Evolutionary conservation across 1,139 yeast genomes (phyloP).

Genomic region (Diutina pseudorugosa): DNA sequence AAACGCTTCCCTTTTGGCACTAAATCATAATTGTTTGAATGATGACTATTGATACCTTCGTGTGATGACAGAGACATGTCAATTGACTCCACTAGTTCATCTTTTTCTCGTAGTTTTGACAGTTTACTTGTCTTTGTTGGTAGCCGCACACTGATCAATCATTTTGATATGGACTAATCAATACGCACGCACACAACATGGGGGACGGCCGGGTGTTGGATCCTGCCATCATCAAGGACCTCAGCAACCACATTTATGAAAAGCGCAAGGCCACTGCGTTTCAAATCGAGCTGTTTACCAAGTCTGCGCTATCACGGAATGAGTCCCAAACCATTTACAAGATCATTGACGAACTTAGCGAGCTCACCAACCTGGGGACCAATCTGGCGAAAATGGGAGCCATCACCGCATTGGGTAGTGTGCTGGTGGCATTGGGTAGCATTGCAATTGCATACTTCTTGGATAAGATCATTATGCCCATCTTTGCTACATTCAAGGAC

Average conservation of each 20-base stretch:
- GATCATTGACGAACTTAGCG: constrained; percentile 45
- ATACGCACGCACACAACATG: not conserved
- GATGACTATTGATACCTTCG: too few relatives aligned
- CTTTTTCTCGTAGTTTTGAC: too few relatives aligned
- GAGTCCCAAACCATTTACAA: constrained; percentile 52
- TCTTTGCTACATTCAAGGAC: constrained; percentile 90
- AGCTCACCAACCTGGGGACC: constrained; percentile 28
- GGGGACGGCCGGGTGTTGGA: constrained; percentile 36
- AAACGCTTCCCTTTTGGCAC: too few relatives aligned
- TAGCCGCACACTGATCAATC: not conserved
- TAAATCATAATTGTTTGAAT: too few relatives aligned
- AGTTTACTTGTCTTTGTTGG: too few relatives aligned
- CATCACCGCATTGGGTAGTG: constrained; percentile 38
- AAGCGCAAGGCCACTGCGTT: constrained; percentile 91
- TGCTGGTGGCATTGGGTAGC: constrained; percentile 36
- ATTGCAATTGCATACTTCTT: constrained; percentile 49
- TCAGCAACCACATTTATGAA: constrained; percentile 84
- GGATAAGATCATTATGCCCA: constrained; percentile 85
- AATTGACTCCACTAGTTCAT: too few relatives aligned
- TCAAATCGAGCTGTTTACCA: constrained; percentile 60
- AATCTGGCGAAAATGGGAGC: constrained; percentile 40
- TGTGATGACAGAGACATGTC: too few relatives aligned
- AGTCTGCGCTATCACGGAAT: constrained; percentile 65
- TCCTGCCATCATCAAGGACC: constrained; percentile 45
- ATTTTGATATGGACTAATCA: not conserved